Percentiles rank a stretch among this genome's conserved stretches.
Conservation (phyloP, 495 filamentous ascomycete species). For the Penicillium odoratum region DNA sequence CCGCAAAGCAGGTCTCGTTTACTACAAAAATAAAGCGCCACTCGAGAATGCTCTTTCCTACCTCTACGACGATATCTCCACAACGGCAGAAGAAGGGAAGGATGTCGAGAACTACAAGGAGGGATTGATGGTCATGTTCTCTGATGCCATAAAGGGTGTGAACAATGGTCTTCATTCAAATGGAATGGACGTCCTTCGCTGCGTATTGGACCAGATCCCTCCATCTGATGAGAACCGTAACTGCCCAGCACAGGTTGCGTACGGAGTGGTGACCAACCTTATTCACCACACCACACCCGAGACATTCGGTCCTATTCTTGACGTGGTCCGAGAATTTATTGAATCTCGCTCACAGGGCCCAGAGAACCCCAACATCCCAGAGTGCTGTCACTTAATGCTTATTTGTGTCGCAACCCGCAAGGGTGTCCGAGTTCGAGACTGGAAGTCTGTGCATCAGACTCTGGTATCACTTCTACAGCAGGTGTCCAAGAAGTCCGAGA, state of each 20-base stretch:
- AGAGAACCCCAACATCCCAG: conserved; percentile 42
- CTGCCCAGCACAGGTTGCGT: conserved; percentile 59
- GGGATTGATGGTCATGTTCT: conserved; percentile 87
- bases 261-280: conserved; percentile 72
- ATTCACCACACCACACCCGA: conserved; percentile 79
- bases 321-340: conserved; percentile 55
- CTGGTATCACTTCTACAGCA: conserved; percentile 56
- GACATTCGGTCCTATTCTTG: conserved; percentile 59
- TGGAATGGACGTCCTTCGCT: conserved; percentile 66
- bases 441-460: conserved; percentile 62
- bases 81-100: conserved; percentile 51
- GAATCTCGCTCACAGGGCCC: conserved; percentile 31
- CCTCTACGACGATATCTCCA: conserved; percentile 64
- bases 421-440: conserved; percentile 70
- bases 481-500: conserved; percentile 37
- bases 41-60: conserved; percentile 68
- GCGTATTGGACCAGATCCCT: conserved; percentile 55
- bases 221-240: conserved; percentile 48
- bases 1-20: conserved; percentile 76
- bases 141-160: conserved; percentile 82
- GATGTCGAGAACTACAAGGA: conserved; percentile 62
- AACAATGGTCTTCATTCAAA: conserved; percentile 79
- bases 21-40: conserved; percentile 66
- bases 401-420: conserved; percentile 71
- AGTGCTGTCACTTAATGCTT: conserved; percentile 65